Base-by-base conservation (phyloP, 1,284 basidiomycete genomes). In the Cryptococcus sp. region DNA sequence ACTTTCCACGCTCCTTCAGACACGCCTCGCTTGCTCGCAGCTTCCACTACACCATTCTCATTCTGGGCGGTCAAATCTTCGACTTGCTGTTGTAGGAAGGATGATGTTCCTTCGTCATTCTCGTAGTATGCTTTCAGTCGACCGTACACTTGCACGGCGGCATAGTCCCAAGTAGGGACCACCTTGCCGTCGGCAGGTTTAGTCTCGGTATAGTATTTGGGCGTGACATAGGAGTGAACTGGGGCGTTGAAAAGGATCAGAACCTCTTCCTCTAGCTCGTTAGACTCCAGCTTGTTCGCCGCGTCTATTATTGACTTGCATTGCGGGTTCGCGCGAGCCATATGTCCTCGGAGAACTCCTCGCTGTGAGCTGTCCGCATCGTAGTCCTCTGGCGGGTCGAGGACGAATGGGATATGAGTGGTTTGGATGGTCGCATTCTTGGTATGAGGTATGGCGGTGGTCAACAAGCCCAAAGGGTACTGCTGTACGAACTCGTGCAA, bases 331-430 rank as follows among this genome's bases (percentile, higher is more conserved):
- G 74, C 74, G 6, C 75, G 61, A 0, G 78, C 78, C 51, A 78
- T 77, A 60, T 80, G 78, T 0, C 57, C 78, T n/a, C 74, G 58
- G 0, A 80, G 62, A 0, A 59, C 35, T 19, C 70, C 69, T 0
- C 59, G 54, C 2, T 35, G 7, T 23, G 25, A 38, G 3, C 49
- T 58, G 38, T 47, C 56, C 35, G 54, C 25, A 3, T 48, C 51
- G n/a, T 50, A 40, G 13, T 67, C 54, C 19, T 67, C 64, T 3
- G 62, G 46, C 0, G 66, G 23, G 44, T 81, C 78, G 40, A 82
- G 68, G 16, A 81, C 61, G 61, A 74, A 82, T 2, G 81, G 81
- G 54, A 81, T 75, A 61, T 82, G 81, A 10, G 75, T 74, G 22
- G 76, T 74, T 57, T 82, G 80, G 23, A 82, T 56, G n/a, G 75